A percentile compares a stretch with the other conserved stretches of the same genome.
These are phyloP conservation scores for Blastocystis sp. DNA, from an alignment of 352 stramenopile genomes.

Conservation along the genomic window DNA sequence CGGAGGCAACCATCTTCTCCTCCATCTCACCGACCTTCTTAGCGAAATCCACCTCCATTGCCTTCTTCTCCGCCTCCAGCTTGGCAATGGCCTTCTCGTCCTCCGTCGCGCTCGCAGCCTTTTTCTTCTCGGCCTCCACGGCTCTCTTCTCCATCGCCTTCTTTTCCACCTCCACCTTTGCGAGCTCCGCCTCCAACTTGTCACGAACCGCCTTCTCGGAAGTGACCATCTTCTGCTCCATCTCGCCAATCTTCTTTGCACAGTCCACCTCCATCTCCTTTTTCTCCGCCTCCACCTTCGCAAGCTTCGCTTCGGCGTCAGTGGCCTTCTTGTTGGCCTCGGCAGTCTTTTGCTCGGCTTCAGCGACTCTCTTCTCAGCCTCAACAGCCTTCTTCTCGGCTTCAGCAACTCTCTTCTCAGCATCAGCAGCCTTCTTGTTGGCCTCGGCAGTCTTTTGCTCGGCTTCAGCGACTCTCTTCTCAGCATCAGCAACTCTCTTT, in stretches of 20 bases:
- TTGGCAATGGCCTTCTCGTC: conserved; percentile 39
- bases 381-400: conserved; percentile 3
- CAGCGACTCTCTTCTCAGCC: not conserved
- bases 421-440: conserved; percentile 55
- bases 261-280: conserved; percentile 43
- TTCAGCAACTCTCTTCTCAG: conserved; percentile 14
- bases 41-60: conserved; percentile 12
- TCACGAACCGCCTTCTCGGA: conserved; percentile 45
- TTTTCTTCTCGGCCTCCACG: conserved; percentile 52
- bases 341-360: conserved; percentile 60
- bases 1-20: conserved; percentile 52
- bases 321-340: conserved; percentile 59
- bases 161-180: conserved; percentile 56
- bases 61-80: conserved; percentile 22
- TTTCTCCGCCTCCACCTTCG: not conserved
- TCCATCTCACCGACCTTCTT: conserved; percentile 52
- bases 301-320: not conserved
- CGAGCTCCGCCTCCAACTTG: conserved; percentile 48
- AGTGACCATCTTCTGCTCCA: conserved; percentile 54
- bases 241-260: conserved; percentile 51
- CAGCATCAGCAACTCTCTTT: conserved; percentile 2
- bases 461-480: not conserved
- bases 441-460: conserved; percentile 62
- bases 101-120: not conserved
- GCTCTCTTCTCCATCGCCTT: conserved; percentile 11